Base-by-base conservation (phyloP, 345 rosid species). In the Citrus inodora region DNA sequence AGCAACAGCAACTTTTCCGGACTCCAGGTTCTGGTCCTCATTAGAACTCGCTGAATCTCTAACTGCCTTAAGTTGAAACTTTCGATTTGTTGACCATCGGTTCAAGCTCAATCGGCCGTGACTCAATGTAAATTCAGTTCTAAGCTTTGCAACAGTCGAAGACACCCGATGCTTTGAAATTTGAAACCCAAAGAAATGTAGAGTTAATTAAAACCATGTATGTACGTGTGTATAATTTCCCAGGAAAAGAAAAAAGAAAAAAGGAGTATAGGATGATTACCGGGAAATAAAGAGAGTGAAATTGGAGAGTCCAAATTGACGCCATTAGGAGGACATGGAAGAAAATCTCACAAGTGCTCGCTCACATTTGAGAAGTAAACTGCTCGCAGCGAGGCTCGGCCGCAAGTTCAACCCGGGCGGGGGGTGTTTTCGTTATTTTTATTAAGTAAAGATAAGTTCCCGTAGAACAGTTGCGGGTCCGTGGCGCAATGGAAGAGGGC, bases 401-500 rank as follows among this genome's bases (percentile, higher is more conserved):
- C 1, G 64, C 1, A 3, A 4, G 4, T 0, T 40, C 11, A 9
- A 9, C 3, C 2, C 1, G 13, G 46, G 27, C 27, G 27, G 9
- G 33, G 9, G 9, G 2, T 0, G 0, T 38, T 38, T 38, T 37
- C 1, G 0, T 1, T 37, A 0, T 0, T 7, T 27, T 0, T 4
- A 0, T 13, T 14, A 0, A 63, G 5, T 3, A 30, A 0, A 21
- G 2, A 1, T 7, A 37, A 37, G 40, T 0, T 35, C 37, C 6
- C 37, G 0, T 0, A 6, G 37, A 35, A 6, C 37, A 35, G 37
- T 5, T 35, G 37, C 7, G 7, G 42, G 0, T 8, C 11, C 90
- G 93, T 89, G 97, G 96, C 96, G 92, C 97, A 94, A 94, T 90
- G 98, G 98, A 92, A 90, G 96, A 92, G 96, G 97, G 94, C 89